phyloP scores from a whole-genome alignment of 1,284 basidiomycete genomes.

The Cryptococcus sp. region DNA sequence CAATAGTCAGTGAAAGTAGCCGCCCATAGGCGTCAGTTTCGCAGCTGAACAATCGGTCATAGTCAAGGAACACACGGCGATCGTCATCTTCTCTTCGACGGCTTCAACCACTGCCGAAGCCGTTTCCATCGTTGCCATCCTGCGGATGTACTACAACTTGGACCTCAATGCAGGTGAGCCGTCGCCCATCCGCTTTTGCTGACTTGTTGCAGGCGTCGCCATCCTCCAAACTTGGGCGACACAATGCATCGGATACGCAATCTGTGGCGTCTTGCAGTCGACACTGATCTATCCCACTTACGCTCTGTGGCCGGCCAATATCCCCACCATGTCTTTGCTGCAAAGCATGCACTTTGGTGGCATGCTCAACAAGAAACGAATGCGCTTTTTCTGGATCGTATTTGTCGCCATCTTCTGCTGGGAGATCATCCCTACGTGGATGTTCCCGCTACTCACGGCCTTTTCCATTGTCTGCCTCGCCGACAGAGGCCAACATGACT shows the following conservation, averaged over 20 bases:
- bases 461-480: constrained; percentile 64
- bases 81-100: constrained; percentile 68
- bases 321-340: constrained; percentile 58
- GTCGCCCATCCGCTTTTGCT: background rate
- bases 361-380: constrained; percentile 56
- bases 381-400: constrained; percentile 62
- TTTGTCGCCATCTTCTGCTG: constrained; percentile 60
- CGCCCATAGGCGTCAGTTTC: constrained; percentile 1
- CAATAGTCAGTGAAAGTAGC: constrained; percentile 57
- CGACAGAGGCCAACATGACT: constrained; percentile 56
- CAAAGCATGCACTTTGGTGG: constrained; percentile 62
- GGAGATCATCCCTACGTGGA: constrained; percentile 31
- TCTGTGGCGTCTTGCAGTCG: constrained; percentile 64
- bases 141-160: constrained; percentile 64
- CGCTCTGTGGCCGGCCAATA: constrained; percentile 47
- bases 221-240: constrained; percentile 64
- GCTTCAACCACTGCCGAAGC: constrained; percentile 66
- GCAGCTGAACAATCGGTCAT: background rate
- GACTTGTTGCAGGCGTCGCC: constrained; percentile 45
- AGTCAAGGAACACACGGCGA: constrained; percentile 62
- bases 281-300: constrained; percentile 66
- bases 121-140: constrained; percentile 66
- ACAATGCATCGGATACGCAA: constrained; percentile 64
- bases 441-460: constrained; percentile 54
- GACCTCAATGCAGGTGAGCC: constrained; percentile 56